Evolutionary conservation across 1,284 basidiomycete species (phyloP), one percentile per base, ranked within the genome.

Genomic region (Trichosporon coremiiforme): DNA sequence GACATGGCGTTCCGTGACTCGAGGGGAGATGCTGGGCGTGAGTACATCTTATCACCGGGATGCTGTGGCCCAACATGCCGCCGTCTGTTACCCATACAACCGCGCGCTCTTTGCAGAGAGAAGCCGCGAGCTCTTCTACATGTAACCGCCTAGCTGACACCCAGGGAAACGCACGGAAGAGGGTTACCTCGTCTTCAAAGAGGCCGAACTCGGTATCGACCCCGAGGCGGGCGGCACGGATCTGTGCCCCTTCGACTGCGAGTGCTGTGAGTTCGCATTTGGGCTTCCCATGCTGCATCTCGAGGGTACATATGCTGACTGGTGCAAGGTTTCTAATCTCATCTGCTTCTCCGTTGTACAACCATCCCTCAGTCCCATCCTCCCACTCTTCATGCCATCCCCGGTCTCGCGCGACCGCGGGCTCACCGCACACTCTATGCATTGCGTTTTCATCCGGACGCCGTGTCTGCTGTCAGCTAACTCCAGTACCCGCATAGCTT

Each of bases 131-230:
- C 25, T 25, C 25, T 25, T 25, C 25, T 88, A 31, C 36, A 38
- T 13, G 9, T 13, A 8, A 8, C 9, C 33, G 9, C 33, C 33
- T 4, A 38, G 36, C 76, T 67, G 62, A 55, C 69, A 60, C 64
- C 66, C 78, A 94, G 93, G 92, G 70, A 88, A 88, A 47, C 90
- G 86, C 82, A 95, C 93, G 0, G 91, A 91, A 71, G 93, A 95
- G 80, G 94, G 93, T 0, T 95, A 88, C 85, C 81, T 85, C 38
- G 89, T 95, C 45, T 95, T 90, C 83, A 94, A 93, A 80, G 93
- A 94, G 81, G 91, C 90, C 74, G 93, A 95, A 76, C 87, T 95
- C 12, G 88, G 89, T 13, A 91, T 95, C 71, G 85, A 86, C 67
- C 86, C 88, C 67, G 86, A 88, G 72, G 90, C 90, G 64, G 93